Conservation (phyloP, 2,329 filamentous ascomycete species). For the Zymoseptoria pseudotritici region DNA sequence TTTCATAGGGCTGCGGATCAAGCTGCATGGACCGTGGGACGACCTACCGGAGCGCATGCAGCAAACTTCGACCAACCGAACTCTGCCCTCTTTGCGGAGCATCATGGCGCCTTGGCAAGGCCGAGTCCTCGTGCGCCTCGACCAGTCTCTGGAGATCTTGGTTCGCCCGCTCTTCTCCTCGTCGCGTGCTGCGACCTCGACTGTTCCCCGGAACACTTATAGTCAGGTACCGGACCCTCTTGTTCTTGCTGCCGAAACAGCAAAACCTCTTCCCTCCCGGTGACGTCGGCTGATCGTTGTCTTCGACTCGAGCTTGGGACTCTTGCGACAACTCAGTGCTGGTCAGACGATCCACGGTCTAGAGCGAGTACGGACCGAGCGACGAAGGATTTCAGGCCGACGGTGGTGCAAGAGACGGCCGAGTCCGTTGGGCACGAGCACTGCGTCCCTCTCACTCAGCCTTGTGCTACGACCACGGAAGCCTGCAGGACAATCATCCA, state of each 20-base stretch:
- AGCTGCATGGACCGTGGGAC: background rate
- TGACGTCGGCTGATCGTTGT: background rate
- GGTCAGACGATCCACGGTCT: background rate
- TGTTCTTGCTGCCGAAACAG: background rate
- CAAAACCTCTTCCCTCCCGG: background rate
- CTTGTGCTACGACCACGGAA: background rate
- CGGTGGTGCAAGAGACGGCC: background rate
- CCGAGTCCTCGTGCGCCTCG: background rate
- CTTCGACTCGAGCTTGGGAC: background rate
- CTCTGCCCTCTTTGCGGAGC: background rate
- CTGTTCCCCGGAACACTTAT: background rate
- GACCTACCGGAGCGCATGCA: background rate
- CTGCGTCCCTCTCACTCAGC: background rate
- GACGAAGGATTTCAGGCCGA: background rate
- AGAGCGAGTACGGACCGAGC: background rate
- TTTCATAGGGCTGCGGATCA: background rate
- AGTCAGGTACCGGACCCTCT: background rate
- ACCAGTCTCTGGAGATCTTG: background rate
- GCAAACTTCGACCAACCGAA: background rate
- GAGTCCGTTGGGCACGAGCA: background rate
- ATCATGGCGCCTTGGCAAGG: background rate
- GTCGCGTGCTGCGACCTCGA: background rate
- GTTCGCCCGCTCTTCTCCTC: background rate
- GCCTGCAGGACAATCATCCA: background rate
- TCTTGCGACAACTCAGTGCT: background rate